phyloP scores from a whole-genome alignment of 2,329 filamentous ascomycete species.

The Fusarium tanahbumbuense region DNA sequence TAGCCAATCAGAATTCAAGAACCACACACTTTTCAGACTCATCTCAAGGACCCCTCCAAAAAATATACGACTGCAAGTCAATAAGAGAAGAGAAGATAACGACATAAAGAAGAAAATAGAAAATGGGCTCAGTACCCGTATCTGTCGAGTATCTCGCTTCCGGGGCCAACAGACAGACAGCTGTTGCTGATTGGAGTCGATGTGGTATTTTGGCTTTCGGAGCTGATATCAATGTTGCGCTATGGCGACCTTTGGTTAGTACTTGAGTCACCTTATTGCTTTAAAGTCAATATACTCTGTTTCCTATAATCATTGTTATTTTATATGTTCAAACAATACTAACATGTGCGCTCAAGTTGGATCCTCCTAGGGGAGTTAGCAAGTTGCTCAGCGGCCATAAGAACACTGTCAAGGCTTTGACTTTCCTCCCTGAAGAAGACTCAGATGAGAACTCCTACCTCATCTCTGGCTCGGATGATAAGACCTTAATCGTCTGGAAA shows the following conservation, averaged over 20 bases:
- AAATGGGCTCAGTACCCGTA: conserved; percentile 45
- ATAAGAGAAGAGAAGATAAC: conserved; percentile 3
- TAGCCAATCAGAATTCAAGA: conserved; percentile 53
- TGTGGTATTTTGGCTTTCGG: conserved; percentile 85
- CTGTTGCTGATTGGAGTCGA: conserved; percentile 87
- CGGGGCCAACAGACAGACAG: conserved; percentile 90
- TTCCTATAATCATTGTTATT: background rate
- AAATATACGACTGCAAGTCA: conserved; percentile 14
- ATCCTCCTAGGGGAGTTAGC: conserved; percentile 67
- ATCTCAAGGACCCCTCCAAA: conserved; percentile 28
- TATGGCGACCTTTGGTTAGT: conserved; percentile 85
- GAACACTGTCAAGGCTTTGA: conserved; percentile 84
- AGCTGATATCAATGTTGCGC: conserved; percentile 85
- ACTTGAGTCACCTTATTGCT: conserved; percentile 24
- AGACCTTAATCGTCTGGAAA: conserved; percentile 79
- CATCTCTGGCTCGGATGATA: conserved; percentile 85
- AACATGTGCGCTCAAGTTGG: conserved; percentile 47
- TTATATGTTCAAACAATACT: background rate
- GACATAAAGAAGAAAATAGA: conserved; percentile 44
- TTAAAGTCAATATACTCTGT: conserved; percentile 17
- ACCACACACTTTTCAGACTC: conserved; percentile 53
- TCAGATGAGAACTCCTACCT: conserved; percentile 66
- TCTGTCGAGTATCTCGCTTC: conserved; percentile 71
- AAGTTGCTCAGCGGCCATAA: conserved; percentile 79
- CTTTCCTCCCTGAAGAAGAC: conserved; percentile 71